Evolutionary conservation across 2,329 filamentous ascomycete genomes (phyloP), one percentile per base, ranked within the genome.

Genomic region (Colletotrichum sp.): DNA sequence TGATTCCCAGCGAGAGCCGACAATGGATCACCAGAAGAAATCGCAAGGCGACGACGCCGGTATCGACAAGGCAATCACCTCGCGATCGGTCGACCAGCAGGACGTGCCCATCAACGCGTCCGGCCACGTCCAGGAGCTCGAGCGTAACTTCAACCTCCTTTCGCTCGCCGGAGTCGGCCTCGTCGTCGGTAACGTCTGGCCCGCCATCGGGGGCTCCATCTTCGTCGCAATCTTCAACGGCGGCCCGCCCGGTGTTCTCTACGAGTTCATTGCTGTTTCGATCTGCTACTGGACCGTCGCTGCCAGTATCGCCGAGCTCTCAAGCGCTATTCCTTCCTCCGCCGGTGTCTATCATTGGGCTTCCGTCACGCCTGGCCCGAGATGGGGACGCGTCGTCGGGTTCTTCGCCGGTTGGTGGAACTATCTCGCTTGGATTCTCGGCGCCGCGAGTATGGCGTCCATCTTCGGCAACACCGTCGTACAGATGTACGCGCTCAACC

Each of bases 271-370:
- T 69, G 79, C 79, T 38, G 84, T 86, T 0, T 85, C 84, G 6
- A 72, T 84, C 63, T 91, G 89, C 76, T 92, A 92, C 82, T 90
- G 88, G 84, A 81, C 89, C 65, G 85, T 92, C 29, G 89, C 88
- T 0, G 88, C 89, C 6, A 90, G 87, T 15, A 86, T 92, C 71
- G 90, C 90, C 58, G 90, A 92, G 80, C 83, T 92, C 33, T 89
- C 90, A 15, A 90, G 88, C 66, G 87, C 89, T 21, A 90, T 92
- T 74, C 90, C 90, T n/a, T 91, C 89, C 2, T 87, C 89, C 8
- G 88, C 87, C 69, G 90, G 89, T 29, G 88, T 92, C 7, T 92
- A 92, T 72, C 90, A 92, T 77, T 92, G 89, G 88, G 90, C 90
- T 4, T 87, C 89, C 16, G 84, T 91, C 11, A 91, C 89, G 3